These are phyloP conservation scores for Meyerozyma carpophila DNA, from an alignment of 1,139 yeast species.

Conservation along the genomic window DNA sequence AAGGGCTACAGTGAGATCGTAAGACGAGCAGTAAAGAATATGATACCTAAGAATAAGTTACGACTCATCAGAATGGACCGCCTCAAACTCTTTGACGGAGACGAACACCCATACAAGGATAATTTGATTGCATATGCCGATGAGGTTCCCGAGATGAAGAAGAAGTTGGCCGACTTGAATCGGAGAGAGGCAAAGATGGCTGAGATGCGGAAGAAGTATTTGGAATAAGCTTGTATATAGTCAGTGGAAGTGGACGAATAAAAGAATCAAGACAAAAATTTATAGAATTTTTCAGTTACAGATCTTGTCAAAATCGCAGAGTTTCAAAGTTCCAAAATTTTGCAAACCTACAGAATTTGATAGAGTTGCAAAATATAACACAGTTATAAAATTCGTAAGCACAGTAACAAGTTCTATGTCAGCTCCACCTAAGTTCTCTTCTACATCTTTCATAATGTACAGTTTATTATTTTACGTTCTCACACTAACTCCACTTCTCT, in stretches of 20 bases:
- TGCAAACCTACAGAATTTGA: too few species aligned
- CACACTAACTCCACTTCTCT: constrained; percentile 41
- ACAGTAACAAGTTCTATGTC: neutral
- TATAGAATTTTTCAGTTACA: too few species aligned
- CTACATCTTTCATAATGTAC: constrained; percentile 1
- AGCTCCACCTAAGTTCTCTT: neutral
- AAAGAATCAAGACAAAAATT: neutral
- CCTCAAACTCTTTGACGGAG: constrained; percentile 81
- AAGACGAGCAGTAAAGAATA: constrained; percentile 84
- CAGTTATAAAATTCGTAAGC: too few species aligned
- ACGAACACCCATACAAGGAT: constrained; percentile 78
- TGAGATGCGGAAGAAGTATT: constrained; percentile 32
- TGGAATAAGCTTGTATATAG: constrained; percentile 17
- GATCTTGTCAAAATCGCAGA: too few species aligned
- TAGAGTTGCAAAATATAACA: too few species aligned
- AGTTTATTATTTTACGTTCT: constrained; percentile 12
- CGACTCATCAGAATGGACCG: constrained; percentile 78
- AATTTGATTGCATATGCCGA: constrained; percentile 86
- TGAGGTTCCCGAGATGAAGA: constrained; percentile 53
- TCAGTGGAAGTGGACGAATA: constrained; percentile 2
- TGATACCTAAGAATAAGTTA: constrained; percentile 89
- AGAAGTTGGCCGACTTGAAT: constrained; percentile 35
- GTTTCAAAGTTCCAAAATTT: too few species aligned
- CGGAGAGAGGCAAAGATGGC: constrained; percentile 28
- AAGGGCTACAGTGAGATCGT: constrained; percentile 84